phyloP scores from a whole-genome alignment of 2,329 filamentous ascomycete genomes.

The Microsporum audouinii region DNA sequence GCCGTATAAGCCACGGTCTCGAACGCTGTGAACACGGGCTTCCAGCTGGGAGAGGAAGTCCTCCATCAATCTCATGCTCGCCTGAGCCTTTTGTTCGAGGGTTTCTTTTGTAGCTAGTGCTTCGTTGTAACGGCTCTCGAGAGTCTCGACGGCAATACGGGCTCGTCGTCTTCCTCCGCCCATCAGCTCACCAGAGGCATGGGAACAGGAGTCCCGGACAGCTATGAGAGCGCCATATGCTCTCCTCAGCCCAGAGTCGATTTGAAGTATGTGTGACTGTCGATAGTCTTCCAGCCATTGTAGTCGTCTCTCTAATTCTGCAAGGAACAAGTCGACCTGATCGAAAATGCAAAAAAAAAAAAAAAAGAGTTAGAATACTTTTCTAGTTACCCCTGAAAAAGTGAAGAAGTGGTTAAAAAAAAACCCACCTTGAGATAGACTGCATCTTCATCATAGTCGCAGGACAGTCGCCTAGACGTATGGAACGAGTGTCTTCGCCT shows the following conservation, averaged over 20 bases:
- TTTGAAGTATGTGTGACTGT: conserved; percentile 64
- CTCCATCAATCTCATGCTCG: conserved; percentile 78
- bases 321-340: conserved; percentile 44
- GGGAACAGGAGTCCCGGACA: conserved; percentile 76
- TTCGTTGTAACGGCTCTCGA: conserved; percentile 79
- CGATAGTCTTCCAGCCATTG: conserved; percentile 83
- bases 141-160: conserved; percentile 80
- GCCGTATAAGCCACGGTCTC: conserved; percentile 63
- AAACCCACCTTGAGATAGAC: conserved; percentile 32
- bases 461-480: conserved; percentile 31
- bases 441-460: conserved; percentile 36
- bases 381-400: neutral
- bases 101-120: conserved; percentile 74
- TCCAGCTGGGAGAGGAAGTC: conserved; percentile 78
- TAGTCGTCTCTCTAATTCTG: conserved; percentile 73
- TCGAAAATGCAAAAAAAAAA: neutral
- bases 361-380: neutral
- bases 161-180: conserved; percentile 74
- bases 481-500: conserved; percentile 38
- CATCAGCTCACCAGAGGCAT: conserved; percentile 80
- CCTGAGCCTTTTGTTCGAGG: conserved; percentile 79
- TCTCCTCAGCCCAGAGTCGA: conserved; percentile 72
- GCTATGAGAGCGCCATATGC: conserved; percentile 78
- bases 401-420: neutral
- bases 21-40: conserved; percentile 63